Evolutionary conservation across 768 basidiomycete species (phyloP).

Genomic region (Boletus tomentosulus): DNA sequence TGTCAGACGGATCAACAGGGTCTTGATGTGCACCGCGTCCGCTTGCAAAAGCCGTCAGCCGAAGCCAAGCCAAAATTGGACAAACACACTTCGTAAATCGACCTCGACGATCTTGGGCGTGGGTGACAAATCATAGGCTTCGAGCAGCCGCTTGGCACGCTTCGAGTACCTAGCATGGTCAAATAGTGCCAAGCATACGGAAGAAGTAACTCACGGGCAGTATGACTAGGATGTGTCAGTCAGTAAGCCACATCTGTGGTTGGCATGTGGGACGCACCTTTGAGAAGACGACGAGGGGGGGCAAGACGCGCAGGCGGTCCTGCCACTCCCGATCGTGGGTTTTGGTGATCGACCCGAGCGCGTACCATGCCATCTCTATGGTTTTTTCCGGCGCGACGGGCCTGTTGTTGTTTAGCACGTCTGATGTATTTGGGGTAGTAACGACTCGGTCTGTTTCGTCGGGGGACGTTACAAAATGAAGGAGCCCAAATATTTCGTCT

Average conservation of each 20-base stretch:
- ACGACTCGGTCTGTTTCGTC: conserved; percentile 20
- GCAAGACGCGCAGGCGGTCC: conserved; percentile 38
- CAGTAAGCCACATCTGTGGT: too few species aligned
- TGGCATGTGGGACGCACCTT: conserved; percentile 47
- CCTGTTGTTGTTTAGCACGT: too few species aligned
- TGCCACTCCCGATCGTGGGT: conserved; percentile 10
- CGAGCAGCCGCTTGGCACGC: conserved; percentile 45
- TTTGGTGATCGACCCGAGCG: conserved; percentile 34
- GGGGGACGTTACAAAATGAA: conserved; percentile 55
- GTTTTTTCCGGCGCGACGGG: conserved; percentile 43
- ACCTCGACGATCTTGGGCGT: conserved; percentile 71
- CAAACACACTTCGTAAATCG: conserved; percentile 56
- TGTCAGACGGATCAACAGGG: conserved; percentile 62
- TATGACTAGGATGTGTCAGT: conserved; percentile 47
- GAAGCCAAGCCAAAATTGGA: neutral
- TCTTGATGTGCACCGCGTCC: conserved; percentile 61
- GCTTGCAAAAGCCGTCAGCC: conserved; percentile 33
- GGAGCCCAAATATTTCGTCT: conserved; percentile 67
- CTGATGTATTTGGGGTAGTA: conserved; percentile 23
- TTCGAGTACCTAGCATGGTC: conserved; percentile 22
- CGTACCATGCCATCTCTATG: conserved; percentile 52
- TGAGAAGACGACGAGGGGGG: conserved; percentile 76
- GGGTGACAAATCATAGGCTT: conserved; percentile 56
- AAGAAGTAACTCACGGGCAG: conserved; percentile 56
- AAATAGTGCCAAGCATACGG: neutral